Evolutionary conservation across 1,139 yeast species (phyloP), one percentile per base, ranked within the genome.

Genomic region (Pichia sp.): DNA sequence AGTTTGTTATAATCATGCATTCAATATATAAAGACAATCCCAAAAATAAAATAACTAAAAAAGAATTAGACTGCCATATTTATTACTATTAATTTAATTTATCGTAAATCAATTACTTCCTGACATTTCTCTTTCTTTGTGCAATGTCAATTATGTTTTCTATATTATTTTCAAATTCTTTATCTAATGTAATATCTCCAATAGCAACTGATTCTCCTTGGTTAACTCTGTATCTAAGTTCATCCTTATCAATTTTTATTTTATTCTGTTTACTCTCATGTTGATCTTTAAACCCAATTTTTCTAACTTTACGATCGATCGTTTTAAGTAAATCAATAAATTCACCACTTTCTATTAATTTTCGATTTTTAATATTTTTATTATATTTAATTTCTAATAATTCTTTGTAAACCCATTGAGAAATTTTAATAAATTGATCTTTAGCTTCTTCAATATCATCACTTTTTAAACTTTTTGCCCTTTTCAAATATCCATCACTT

Each of bases 381-480:
- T 49, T 41, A 18, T 49, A 44, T 11, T 62, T 60, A 6, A 60
- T 34, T n/a, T 49, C 49, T 39, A 49, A 45, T 18, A 60, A 44
- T 38, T 57, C 55, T 4, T 40, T 33, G 38, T 56, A 52, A 40
- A 62, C 59, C 67, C 66, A 64, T 6, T 42, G 34, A 2, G 60
- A 54, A 8, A 60, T 51, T 3, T 45, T 34, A 7, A 42, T 34
- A 8, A 53, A 43, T 11, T 53, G 55, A 7, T 26, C 35, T 42
- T 48, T 46, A 1, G 55, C 51, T n/a, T 46, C 48, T 6, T 44
- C 42, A 5, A 52, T 26, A 32, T 52, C 53, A 7, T 34, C 49
- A 8, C 59, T 52, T n/a, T 52, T 37, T 3, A 46, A 25, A 4
- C 32, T 25, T 3, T 47, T 40, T 1, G 59, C 56, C n/a, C 46